These are phyloP conservation scores for Poa pratensis DNA, from an alignment of 176 grass and related monocot species.

Conservation along the genomic window DNA sequence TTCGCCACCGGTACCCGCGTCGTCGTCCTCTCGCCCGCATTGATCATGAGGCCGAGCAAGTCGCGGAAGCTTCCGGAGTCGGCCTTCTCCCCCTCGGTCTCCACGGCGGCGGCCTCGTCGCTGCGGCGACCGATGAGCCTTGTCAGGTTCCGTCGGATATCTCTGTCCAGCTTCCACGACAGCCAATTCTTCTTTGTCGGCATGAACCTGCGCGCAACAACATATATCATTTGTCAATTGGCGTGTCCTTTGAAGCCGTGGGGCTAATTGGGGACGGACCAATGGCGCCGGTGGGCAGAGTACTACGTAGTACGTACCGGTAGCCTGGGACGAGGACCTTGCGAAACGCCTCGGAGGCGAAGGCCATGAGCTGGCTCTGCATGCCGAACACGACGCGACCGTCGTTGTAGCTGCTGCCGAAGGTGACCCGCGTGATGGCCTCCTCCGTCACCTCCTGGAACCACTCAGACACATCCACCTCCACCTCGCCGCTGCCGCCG, in stretches of 20 bases:
- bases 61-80: constrained; percentile 51
- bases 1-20: not conserved
- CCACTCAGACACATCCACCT: constrained; percentile 86
- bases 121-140: constrained; percentile 66
- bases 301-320: constrained; percentile 45
- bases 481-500: constrained; percentile 55
- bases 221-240: not conserved
- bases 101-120: constrained; percentile 23
- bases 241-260: not conserved
- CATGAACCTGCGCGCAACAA: constrained; percentile 55
- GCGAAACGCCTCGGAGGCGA: constrained; percentile 78
- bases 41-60: constrained; percentile 80
- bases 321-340: constrained; percentile 93
- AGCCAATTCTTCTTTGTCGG: constrained; percentile 79
- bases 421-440: constrained; percentile 68
- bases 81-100: not conserved
- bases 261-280: not conserved
- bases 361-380: constrained; percentile 78
- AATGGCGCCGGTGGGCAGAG: not conserved
- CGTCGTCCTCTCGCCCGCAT: constrained; percentile 43
- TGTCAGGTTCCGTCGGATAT: constrained; percentile 58
- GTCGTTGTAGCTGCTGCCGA: constrained; percentile 77
- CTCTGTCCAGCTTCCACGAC: constrained; percentile 77
- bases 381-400: constrained; percentile 72
- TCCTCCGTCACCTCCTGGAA: constrained; percentile 82